Base-by-base conservation (phyloP, 768 basidiomycete genomes). In the Cystofilobasidium macerans region DNA sequence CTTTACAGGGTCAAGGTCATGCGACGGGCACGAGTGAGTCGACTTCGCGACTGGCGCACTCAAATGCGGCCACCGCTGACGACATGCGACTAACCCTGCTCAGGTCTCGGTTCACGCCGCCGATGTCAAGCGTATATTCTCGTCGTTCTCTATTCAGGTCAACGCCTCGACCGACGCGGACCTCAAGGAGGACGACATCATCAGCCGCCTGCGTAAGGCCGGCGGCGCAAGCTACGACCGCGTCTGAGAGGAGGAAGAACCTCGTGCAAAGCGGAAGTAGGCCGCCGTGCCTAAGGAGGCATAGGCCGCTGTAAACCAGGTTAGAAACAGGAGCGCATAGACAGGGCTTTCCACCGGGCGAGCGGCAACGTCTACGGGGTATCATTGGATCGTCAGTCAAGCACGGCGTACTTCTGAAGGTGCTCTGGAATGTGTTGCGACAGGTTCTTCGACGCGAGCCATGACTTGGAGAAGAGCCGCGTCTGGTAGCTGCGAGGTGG, bases 41-140 rank as follows among this genome's bases (percentile, higher is more conserved):
- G 11, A n/a, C n/a, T n/a, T n/a, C n/a, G n/a, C n/a, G n/a, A n/a
- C n/a, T n/a, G n/a, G n/a, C n/a, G n/a, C n/a, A n/a, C n/a, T n/a
- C n/a, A n/a, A n/a, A n/a, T n/a, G n/a, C n/a, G n/a, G n/a, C n/a
- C n/a, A n/a, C n/a, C n/a, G n/a, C n/a, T n/a, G n/a, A n/a, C n/a
- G n/a, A n/a, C n/a, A n/a, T n/a, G n/a, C n/a, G n/a, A n/a, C n/a
- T n/a, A n/a, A n/a, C n/a, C n/a, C n/a, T n/a, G n/a, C 36, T 7
- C 28, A 93, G 90, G 87, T 94, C 73, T 94, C 92, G 66, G 91
- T 97, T 4, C 92, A 97, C 73, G 73, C 85, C 30, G 87, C 87
- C 70, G 86, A 90, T 78, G 89, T 95, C 77, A 94, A 95, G 79
- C 73, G 78, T 56, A 84, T 86, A 64, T 77, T 97, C 71, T 82